Evolutionary conservation across 2,329 filamentous ascomycete genomes (phyloP).

Genomic region (Cladophialophora yegresii): DNA sequence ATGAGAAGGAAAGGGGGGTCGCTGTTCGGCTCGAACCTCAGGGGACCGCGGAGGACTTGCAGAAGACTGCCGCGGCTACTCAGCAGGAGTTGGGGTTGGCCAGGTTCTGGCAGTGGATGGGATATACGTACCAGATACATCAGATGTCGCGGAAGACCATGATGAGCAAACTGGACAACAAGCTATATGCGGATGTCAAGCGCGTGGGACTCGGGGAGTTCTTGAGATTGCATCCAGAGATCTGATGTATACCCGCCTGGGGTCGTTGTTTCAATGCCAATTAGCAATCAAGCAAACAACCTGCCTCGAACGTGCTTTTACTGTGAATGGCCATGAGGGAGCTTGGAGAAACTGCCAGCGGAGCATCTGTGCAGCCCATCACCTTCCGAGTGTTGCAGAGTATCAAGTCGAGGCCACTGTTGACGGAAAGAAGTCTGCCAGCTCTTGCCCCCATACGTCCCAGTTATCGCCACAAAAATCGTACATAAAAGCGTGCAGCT

Average conservation of each 20-base stretch:
- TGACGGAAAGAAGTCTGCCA: slow-evolving; percentile 4
- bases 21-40: background rate
- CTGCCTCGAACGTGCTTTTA: background rate
- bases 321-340: background rate
- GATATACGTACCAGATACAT: slow-evolving; percentile 13
- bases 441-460: slow-evolving; percentile 12
- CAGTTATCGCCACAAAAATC: slow-evolving; percentile 18
- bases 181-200: slow-evolving; percentile 5
- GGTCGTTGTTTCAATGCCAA: background rate
- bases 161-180: slow-evolving; percentile 6
- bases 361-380: background rate
- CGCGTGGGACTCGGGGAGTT: background rate
- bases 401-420: background rate
- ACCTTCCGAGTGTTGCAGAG: background rate
- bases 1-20: slow-evolving; percentile 2
- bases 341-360: too few species aligned
- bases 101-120: slow-evolving; percentile 13
- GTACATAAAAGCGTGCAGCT: slow-evolving; percentile 15
- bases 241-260: slow-evolving; percentile 1
- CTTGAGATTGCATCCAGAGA: slow-evolving; percentile 6
- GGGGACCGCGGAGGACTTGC: background rate
- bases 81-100: slow-evolving; percentile 12
- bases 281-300: background rate
- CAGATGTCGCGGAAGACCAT: slow-evolving; percentile 4
- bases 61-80: background rate